Conservation (phyloP, 495 filamentous ascomycete genomes). For the Saxophila tyrrhenica region DNA sequence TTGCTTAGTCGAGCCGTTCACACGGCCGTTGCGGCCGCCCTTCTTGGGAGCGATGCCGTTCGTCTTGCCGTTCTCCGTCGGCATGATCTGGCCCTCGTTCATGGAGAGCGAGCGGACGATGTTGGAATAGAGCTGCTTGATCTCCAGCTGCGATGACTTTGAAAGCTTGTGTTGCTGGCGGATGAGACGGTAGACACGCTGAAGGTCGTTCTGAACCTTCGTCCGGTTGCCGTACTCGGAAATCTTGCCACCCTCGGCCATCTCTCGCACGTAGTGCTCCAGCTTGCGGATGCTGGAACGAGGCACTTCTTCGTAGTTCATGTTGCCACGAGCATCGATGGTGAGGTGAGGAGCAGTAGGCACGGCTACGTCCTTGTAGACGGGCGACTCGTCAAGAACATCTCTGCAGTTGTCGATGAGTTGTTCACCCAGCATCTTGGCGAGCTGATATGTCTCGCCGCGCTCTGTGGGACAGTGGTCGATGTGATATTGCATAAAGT, state of each 20-base stretch:
- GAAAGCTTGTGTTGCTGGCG: slow-evolving; percentile 93
- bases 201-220: slow-evolving; percentile 92
- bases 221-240: slow-evolving; percentile 97
- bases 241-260: slow-evolving; percentile 96
- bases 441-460: slow-evolving; percentile 92
- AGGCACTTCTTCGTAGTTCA: slow-evolving; percentile 81
- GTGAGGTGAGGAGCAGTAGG: slow-evolving; percentile 86
- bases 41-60: slow-evolving; percentile 44
- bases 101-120: slow-evolving; percentile 85
- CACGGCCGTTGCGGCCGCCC: slow-evolving; percentile 44
- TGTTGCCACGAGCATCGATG: slow-evolving; percentile 78
- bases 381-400: slow-evolving; percentile 66
- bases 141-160: slow-evolving; percentile 86
- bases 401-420: slow-evolving; percentile 97
- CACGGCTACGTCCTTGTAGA: slow-evolving; percentile 88
- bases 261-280: slow-evolving; percentile 96
- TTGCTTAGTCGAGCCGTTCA: slow-evolving; percentile 47
- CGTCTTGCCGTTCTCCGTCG: slow-evolving; percentile 52
- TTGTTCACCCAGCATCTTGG: slow-evolving; percentile 88
- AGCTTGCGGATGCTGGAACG: slow-evolving; percentile 86
- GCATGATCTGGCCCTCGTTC: slow-evolving; percentile 95
- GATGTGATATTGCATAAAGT: slow-evolving; percentile 99
- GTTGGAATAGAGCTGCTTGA: slow-evolving; percentile 86
- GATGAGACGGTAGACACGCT: slow-evolving; percentile 92
- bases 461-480: slow-evolving; percentile 95